A percentile compares a stretch with the other conserved stretches of the same genome.
Conservation (phyloP, 73 alveolate genomes). For the Durusdinium trenchii region DNA sequence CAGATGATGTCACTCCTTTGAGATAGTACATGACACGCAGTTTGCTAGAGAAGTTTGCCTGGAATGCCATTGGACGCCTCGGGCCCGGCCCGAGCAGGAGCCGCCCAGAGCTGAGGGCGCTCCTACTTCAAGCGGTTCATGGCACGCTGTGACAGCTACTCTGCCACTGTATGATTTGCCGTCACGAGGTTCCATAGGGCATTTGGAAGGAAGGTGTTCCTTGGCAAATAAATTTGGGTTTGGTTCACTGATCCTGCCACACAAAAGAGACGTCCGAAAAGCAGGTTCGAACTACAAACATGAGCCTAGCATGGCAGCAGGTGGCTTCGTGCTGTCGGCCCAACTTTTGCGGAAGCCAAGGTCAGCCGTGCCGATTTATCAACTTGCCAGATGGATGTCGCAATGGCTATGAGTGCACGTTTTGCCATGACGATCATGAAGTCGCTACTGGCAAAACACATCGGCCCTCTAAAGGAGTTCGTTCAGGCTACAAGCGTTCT, state of each 20-base stretch:
- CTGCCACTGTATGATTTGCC: constrained; percentile 35
- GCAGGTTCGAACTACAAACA: no score
- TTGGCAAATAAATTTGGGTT: neutral
- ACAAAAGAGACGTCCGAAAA: no score
- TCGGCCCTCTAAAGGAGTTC: constrained; percentile 84
- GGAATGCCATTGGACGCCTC: no score
- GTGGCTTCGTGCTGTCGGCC: no score
- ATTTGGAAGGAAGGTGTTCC: constrained; percentile 57
- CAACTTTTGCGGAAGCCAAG: neutral
- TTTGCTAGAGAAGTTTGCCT: no score
- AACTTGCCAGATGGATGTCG: constrained; percentile 66
- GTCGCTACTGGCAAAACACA: constrained; percentile 6
- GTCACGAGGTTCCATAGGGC: constrained; percentile 24
- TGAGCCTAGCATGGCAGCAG: no score
- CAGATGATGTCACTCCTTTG: no score
- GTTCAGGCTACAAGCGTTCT: constrained; percentile 77
- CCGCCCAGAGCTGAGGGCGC: no score
- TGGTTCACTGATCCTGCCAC: neutral
- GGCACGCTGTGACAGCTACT: no score
- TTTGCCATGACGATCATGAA: constrained; percentile 73
- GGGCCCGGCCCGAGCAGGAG: no score
- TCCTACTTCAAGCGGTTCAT: no score
- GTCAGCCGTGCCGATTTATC: constrained; percentile 85
- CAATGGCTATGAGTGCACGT: constrained; percentile 49
- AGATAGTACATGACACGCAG: no score